phyloP scores from a whole-genome alignment of 177 flowering plant genomes.

The Vitis hybrid region DNA sequence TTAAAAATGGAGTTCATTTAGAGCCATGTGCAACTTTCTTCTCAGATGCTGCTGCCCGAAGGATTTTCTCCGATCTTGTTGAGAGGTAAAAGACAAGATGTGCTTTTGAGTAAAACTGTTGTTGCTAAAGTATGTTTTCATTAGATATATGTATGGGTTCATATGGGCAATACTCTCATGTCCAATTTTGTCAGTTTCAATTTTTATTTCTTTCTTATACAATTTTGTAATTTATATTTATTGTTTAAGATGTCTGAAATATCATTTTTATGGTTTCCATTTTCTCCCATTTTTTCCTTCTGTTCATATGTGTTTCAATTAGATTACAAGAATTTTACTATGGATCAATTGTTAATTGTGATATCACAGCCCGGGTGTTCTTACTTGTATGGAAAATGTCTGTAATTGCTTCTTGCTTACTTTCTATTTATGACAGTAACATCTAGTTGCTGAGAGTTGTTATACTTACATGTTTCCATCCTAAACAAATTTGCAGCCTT shows the following conservation, averaged over 20 bases:
- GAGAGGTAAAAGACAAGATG: constrained; percentile 58
- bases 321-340: neutral
- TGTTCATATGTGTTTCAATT: neutral
- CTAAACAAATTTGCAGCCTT: constrained; percentile 55
- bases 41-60: constrained; percentile 44
- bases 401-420: neutral
- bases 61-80: constrained; percentile 61
- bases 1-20: constrained; percentile 31
- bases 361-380: neutral
- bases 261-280: no score
- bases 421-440: neutral
- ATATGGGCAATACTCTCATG: neutral
- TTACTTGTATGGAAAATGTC: neutral
- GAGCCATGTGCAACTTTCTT: constrained; percentile 27
- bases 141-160: neutral
- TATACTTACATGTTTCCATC: neutral
- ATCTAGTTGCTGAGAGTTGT: constrained; percentile 2
- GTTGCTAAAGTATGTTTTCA: neutral
- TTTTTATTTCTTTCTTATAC: neutral
- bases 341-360: neutral
- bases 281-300: neutral
- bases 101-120: neutral
- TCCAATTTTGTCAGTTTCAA: no score
- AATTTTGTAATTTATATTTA: neutral
- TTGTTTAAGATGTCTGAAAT: neutral